These are phyloP conservation scores for Trametes maxima DNA, from an alignment of 768 basidiomycete species.

Conservation along the genomic window DNA sequence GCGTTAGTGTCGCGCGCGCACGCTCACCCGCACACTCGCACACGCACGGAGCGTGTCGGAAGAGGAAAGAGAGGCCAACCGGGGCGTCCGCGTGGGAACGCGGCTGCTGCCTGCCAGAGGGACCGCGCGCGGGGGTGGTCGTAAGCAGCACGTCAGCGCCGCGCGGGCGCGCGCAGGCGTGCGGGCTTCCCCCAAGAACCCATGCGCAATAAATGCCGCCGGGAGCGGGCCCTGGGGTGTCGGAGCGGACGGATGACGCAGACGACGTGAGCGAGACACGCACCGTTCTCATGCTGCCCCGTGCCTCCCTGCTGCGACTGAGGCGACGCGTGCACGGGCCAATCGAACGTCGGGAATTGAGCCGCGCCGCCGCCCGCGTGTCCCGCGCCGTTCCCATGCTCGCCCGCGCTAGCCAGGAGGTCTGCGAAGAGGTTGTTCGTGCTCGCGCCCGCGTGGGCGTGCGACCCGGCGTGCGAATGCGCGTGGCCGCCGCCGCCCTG, in stretches of 20 bases:
- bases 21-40: too few species aligned
- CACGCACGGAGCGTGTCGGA: too few species aligned
- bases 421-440: constrained; percentile 29
- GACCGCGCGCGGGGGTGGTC: not conserved
- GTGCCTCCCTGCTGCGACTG: constrained; percentile 13
- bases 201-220: not conserved
- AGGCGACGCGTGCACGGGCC: constrained; percentile 27
- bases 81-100: too few species aligned
- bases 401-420: constrained; percentile 23
- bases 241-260: not conserved
- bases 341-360: constrained; percentile 28
- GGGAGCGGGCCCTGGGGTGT: not conserved
- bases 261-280: not conserved
- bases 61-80: too few species aligned
- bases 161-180: too few species aligned
- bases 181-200: not conserved
- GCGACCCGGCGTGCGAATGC: constrained; percentile 3
- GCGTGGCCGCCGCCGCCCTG: not conserved
- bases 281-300: constrained; percentile 23
- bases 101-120: too few species aligned
- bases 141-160: not conserved
- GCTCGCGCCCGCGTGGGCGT: constrained; percentile 20
- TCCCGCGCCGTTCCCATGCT: constrained; percentile 20
- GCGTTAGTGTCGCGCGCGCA: not conserved
- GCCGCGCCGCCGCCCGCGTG: not conserved